Conservation (phyloP, 495 filamentous ascomycete genomes). For the Xylaria grammica region DNA sequence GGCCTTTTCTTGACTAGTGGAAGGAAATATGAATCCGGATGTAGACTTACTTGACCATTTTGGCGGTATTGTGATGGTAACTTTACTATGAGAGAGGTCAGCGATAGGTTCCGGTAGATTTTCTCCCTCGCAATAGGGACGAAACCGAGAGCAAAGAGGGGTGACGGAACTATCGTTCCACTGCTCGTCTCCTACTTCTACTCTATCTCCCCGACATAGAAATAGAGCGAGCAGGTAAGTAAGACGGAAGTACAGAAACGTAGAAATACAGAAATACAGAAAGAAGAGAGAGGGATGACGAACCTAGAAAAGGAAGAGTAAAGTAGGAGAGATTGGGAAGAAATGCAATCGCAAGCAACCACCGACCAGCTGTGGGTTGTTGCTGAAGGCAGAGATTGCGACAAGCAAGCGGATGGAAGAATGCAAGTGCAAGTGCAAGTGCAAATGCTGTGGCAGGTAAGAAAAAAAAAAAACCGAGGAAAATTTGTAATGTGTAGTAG, state of each 20-base stretch:
- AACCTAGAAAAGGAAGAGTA: slow-evolving; percentile 21
- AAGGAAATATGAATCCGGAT: neutral
- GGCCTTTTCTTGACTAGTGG: neutral
- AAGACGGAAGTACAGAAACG: neutral
- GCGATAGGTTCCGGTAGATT: slow-evolving; percentile 28
- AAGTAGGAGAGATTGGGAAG: slow-evolving; percentile 21
- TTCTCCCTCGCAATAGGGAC: slow-evolving; percentile 10
- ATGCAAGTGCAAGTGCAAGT: slow-evolving; percentile 14
- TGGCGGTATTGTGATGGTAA: slow-evolving; percentile 74
- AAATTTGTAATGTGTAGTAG: slow-evolving; percentile 24
- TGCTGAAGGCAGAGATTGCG: slow-evolving; percentile 28
- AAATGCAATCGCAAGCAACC: slow-evolving; percentile 38
- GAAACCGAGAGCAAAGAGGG: slow-evolving; percentile 19
- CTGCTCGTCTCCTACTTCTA: slow-evolving; percentile 1
- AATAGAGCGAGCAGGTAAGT: too few species aligned
- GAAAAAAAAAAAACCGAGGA: slow-evolving; percentile 22
- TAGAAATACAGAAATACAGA: slow-evolving; percentile 16
- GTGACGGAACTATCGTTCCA: slow-evolving; percentile 13
- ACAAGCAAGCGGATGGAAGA: slow-evolving; percentile 18
- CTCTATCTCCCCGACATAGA: too few species aligned
- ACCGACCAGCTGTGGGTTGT: slow-evolving; percentile 36
- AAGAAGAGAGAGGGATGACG: slow-evolving; percentile 22
- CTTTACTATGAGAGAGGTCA: slow-evolving; percentile 34
- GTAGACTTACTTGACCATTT: slow-evolving; percentile 98
- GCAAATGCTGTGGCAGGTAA: slow-evolving; percentile 10